Conservation (phyloP, 176 grass and related monocot species). For the Alopecurus myosuroides region DNA sequence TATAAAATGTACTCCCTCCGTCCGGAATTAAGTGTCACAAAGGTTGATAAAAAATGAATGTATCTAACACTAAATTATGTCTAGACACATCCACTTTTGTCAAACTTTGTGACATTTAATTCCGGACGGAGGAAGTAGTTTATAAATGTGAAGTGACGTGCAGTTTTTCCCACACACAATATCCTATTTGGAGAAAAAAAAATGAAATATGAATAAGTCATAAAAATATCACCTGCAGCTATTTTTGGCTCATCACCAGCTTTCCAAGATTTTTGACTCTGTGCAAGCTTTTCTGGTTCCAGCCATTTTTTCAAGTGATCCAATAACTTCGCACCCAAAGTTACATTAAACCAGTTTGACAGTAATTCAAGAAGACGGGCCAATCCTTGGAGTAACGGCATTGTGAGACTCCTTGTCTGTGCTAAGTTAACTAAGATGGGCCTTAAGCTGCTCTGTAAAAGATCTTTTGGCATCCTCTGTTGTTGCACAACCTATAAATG, state of each 20-base stretch:
- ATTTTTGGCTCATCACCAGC: conserved; percentile 95
- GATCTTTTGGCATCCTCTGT: conserved; percentile 98
- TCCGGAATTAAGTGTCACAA: no score
- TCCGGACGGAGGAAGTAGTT: no score
- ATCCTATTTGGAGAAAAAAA: neutral
- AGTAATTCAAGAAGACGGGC: conserved; percentile 93
- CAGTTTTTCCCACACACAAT: neutral
- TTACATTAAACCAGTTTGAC: conserved; percentile 98
- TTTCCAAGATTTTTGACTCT: conserved; percentile 94
- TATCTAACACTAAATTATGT: no score
- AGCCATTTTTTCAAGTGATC: conserved; percentile 99
- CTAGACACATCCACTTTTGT: no score
- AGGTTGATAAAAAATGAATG: no score
- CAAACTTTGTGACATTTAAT: no score
- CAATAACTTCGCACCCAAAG: conserved; percentile 92
- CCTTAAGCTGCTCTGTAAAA: conserved; percentile 90
- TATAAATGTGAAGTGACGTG: neutral
- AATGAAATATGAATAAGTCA: neutral
- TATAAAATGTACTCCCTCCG: no score
- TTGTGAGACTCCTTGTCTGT: conserved; percentile 89
- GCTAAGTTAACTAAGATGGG: conserved; percentile 99
- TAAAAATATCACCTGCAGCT: conserved; percentile 65
- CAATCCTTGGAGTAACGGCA: conserved; percentile 97
- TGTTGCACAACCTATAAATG: conserved; percentile 87
- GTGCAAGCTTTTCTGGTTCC: conserved; percentile 94